These are phyloP conservation scores for Pseudoneurospora amorphoporcata DNA, from an alignment of 495 filamentous ascomycete species.

Conservation along the genomic window DNA sequence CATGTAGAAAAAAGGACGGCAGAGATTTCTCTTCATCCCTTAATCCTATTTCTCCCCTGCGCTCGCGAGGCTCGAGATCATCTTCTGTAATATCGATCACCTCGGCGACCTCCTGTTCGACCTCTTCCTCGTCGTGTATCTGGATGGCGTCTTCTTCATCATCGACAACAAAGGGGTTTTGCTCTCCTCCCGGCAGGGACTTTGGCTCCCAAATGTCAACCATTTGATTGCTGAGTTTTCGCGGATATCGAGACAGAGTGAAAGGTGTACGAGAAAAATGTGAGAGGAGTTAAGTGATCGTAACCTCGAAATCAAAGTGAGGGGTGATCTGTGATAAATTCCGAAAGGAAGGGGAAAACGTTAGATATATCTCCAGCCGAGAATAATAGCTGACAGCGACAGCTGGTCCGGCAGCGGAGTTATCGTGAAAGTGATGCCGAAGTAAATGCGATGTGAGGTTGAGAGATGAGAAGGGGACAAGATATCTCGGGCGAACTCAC, in stretches of 20 bases:
- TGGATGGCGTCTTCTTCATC: background rate
- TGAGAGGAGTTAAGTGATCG: no score
- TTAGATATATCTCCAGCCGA: no score
- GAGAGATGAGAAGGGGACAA: background rate
- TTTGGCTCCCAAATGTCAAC: no score
- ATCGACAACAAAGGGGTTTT: background rate
- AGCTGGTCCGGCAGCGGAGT: no score
- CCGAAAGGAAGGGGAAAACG: no score
- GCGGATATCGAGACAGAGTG: no score
- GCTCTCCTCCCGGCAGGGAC: background rate
- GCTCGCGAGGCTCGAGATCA: background rate
- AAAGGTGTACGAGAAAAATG: no score
- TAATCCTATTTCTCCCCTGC: rapidly evolving
- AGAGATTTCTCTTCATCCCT: background rate
- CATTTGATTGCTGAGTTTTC: no score
- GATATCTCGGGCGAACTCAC: background rate
- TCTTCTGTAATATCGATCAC: constrained; percentile 11
- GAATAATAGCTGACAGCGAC: no score
- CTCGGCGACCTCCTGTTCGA: background rate
- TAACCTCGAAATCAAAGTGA: no score
- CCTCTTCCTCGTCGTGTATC: background rate
- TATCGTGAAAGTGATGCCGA: background rate
- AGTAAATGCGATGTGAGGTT: background rate
- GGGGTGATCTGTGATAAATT: no score
- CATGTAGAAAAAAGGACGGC: rapidly evolving